These are phyloP conservation scores for Hortaea werneckii DNA, from an alignment of 2,329 filamentous ascomycete genomes.

Conservation along the genomic window DNA sequence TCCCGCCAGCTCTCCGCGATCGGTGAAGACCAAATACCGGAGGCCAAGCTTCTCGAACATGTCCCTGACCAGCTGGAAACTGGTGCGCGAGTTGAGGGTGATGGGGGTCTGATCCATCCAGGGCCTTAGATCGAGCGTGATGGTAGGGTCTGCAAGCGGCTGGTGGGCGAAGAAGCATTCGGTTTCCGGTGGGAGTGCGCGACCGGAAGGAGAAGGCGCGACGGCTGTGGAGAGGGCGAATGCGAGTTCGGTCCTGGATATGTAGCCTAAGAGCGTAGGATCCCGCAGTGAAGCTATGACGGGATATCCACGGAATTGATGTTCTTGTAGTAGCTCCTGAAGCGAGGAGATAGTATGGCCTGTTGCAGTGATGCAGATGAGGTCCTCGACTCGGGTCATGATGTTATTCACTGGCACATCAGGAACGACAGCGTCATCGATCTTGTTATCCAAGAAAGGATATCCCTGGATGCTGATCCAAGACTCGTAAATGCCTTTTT, in stretches of 20 bases:
- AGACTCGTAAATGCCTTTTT: slow-evolving; percentile 88
- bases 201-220: slow-evolving; percentile 25
- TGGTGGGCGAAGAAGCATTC: slow-evolving; percentile 80
- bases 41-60: slow-evolving; percentile 95
- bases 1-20: slow-evolving; percentile 71
- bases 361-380: slow-evolving; percentile 76
- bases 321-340: slow-evolving; percentile 56
- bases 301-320: slow-evolving; percentile 83
- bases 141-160: slow-evolving; percentile 64
- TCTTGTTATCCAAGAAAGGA: slow-evolving; percentile 81
- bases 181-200: slow-evolving; percentile 56
- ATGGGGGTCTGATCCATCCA: slow-evolving; percentile 99
- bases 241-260: slow-evolving; percentile 78
- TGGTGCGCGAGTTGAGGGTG: slow-evolving; percentile 67
- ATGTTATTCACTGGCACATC: slow-evolving; percentile 78
- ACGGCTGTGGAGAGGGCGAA: slow-evolving; percentile 64
- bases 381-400: slow-evolving; percentile 87
- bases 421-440: slow-evolving; percentile 62
- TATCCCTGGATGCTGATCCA: slow-evolving; percentile 98
- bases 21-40: slow-evolving; percentile 78
- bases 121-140: slow-evolving; percentile 76
- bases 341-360: slow-evolving; percentile 71
- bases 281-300: slow-evolving; percentile 70
- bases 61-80: slow-evolving; percentile 71
- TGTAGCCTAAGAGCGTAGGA: slow-evolving; percentile 80